A percentile compares a stretch with the other conserved stretches of the same genome.
Conservation (phyloP, 148 eudicot species). For the Diospyros lotus region DNA sequence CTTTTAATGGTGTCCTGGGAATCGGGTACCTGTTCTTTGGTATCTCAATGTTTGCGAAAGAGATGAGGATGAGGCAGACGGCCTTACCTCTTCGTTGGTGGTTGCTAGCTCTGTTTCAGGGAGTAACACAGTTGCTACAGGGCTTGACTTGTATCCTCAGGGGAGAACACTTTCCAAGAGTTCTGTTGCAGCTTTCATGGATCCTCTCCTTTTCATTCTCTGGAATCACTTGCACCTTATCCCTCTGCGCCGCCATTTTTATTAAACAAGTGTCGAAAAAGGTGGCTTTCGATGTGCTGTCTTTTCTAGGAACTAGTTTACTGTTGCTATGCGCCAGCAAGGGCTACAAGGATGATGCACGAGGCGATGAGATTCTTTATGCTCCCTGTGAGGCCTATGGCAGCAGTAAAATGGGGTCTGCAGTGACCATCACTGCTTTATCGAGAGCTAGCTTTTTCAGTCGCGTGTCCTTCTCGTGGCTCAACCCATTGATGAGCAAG, state of each 20-base stretch:
- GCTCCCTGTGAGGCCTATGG: background rate
- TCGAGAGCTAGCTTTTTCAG: slow-evolving; percentile 43
- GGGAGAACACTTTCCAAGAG: background rate
- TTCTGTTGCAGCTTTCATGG: background rate
- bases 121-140: slow-evolving; percentile 26
- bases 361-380: background rate
- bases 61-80: slow-evolving; percentile 14
- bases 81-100: slow-evolving; percentile 27
- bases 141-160: slow-evolving; percentile 16
- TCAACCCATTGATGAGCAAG: slow-evolving; percentile 49
- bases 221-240: slow-evolving; percentile 17
- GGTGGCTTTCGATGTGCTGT: slow-evolving; percentile 20
- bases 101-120: slow-evolving; percentile 31
- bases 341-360: background rate
- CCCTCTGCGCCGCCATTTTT: slow-evolving; percentile 11
- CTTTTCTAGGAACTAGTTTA: slow-evolving; percentile 24
- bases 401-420: background rate
- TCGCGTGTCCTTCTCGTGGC: slow-evolving; percentile 59
- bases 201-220: slow-evolving; percentile 19
- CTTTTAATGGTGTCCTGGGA: slow-evolving; percentile 23
- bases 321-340: slow-evolving; percentile 12
- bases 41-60: slow-evolving; percentile 16
- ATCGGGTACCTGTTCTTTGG: slow-evolving; percentile 14
- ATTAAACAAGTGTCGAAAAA: slow-evolving; percentile 10
- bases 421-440: slow-evolving; percentile 22